Evolutionary conservation across 352 stramenopile genomes (phyloP).

Genomic region (Pythium utonaiense): DNA sequence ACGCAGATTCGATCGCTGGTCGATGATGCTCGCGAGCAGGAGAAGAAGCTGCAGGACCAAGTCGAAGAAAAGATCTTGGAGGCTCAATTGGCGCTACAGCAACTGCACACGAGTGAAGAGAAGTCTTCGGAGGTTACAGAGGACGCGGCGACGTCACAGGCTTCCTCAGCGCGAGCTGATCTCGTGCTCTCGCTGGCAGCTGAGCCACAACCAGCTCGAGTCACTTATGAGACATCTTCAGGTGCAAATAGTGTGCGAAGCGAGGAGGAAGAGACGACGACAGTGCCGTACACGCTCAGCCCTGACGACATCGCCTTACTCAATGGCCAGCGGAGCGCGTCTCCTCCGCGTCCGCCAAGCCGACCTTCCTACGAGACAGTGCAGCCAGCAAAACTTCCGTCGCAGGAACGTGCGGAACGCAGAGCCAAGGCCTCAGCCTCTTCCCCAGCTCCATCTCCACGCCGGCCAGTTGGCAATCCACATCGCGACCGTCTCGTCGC

Average conservation of each 20-base stretch:
- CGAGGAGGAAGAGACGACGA: constrained; percentile 17
- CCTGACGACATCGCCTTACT: constrained; percentile 68
- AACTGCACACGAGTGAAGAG: constrained; percentile 17
- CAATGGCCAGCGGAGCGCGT: constrained; percentile 40
- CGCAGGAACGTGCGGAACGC: neutral
- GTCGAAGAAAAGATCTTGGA: constrained; percentile 18
- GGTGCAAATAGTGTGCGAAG: constrained; percentile 1
- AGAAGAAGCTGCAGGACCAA: constrained; percentile 40
- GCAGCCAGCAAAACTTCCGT: neutral
- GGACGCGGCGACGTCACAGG: neutral
- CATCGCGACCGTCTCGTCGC: constrained; percentile 48
- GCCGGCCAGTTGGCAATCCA: constrained; percentile 23
- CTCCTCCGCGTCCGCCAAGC: neutral
- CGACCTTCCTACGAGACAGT: neutral
- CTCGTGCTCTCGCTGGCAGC: neutral
- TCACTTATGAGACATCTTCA: neutral
- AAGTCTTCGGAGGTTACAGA: neutral
- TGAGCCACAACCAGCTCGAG: neutral
- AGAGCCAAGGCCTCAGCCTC: neutral
- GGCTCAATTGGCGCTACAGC: constrained; percentile 18
- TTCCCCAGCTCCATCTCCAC: neutral
- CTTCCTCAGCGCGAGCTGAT: neutral
- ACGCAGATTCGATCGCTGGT: constrained; percentile 77
- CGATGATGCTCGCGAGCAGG: constrained; percentile 48
- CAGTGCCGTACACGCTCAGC: constrained; percentile 64